A percentile compares a stretch with the other conserved stretches of the same genome.
Evolutionary conservation across 1,139 yeast genomes (phyloP).

Genomic region (Eremothecium coryli): DNA sequence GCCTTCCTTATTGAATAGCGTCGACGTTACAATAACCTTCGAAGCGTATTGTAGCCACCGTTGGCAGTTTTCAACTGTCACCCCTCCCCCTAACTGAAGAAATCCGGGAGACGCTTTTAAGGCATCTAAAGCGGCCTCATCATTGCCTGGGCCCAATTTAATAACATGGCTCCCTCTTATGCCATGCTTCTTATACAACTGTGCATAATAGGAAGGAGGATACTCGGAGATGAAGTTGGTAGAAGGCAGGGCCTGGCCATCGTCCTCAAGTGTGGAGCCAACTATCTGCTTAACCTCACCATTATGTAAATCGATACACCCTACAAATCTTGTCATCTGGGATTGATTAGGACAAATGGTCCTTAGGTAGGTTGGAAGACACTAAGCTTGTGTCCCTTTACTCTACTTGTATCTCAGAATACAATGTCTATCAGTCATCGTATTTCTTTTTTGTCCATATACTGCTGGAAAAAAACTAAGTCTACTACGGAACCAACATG

Average conservation of each 20-base stretch:
- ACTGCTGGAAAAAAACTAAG: too few species aligned
- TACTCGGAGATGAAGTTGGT: constrained; percentile 78
- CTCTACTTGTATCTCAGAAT: too few species aligned
- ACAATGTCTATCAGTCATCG: too few species aligned
- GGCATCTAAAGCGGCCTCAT: constrained; percentile 73
- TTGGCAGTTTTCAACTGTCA: constrained; percentile 60
- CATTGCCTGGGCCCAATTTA: constrained; percentile 78
- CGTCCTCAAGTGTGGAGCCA: constrained; percentile 75
- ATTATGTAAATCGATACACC: constrained; percentile 89
- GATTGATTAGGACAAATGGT: background rate
- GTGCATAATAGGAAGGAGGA: constrained; percentile 68
- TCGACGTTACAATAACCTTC: constrained; percentile 78
- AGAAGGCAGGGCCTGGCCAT: constrained; percentile 29
- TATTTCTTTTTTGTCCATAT: too few species aligned
- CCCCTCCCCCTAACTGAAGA: constrained; percentile 91
- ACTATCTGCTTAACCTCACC: constrained; percentile 96
- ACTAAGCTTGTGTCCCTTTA: background rate
- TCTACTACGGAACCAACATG: too few species aligned
- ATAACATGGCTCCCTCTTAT: constrained; percentile 85
- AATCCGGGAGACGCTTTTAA: constrained; percentile 61
- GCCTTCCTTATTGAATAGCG: constrained; percentile 62
- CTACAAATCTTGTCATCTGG: constrained; percentile 77
- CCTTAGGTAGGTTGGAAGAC: background rate
- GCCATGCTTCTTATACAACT: constrained; percentile 49
- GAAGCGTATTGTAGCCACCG: constrained; percentile 44